phyloP scores from a whole-genome alignment of 2,329 filamentous ascomycete genomes.

The Davidsoniella virescens region DNA sequence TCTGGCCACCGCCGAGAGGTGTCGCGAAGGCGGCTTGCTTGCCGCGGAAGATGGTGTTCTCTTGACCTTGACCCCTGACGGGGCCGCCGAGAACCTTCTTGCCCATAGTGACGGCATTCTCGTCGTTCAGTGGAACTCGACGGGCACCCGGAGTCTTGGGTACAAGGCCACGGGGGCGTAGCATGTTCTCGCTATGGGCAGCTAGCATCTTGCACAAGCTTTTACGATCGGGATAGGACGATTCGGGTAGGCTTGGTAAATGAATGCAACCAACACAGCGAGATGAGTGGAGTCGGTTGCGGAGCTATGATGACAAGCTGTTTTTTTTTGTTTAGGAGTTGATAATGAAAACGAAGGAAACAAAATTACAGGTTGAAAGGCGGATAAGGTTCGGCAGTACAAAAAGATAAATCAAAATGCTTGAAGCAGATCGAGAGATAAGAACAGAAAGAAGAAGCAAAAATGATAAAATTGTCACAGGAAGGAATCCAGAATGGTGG shows the following conservation, averaged over 20 bases:
- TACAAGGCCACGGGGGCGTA: slow-evolving; percentile 27
- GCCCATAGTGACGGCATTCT: slow-evolving; percentile 41
- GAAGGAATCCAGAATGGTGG: neutral
- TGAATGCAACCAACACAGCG: neutral
- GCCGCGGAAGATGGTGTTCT: slow-evolving; percentile 8
- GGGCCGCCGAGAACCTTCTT: slow-evolving; percentile 10
- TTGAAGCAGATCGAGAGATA: neutral
- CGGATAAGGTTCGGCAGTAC: neutral
- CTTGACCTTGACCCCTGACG: slow-evolving; percentile 5
- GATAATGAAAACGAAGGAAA: neutral
- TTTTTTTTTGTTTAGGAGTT: neutral
- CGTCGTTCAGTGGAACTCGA: slow-evolving; percentile 56
- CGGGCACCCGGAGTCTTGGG: slow-evolving; percentile 67
- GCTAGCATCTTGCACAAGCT: slow-evolving; percentile 45
- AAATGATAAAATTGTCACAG: neutral
- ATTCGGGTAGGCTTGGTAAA: neutral
- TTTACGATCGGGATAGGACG: slow-evolving; percentile 6
- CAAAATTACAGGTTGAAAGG: neutral
- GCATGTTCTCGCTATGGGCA: slow-evolving; percentile 61
- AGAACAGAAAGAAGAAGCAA: neutral
- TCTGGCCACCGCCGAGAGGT: slow-evolving; percentile 26
- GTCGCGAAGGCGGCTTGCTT: slow-evolving; percentile 10
- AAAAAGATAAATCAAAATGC: too few relatives aligned
- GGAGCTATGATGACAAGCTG: neutral
- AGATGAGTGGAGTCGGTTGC: neutral